Percentiles rank a stretch among this genome's conserved stretches.
Conservation (phyloP, 148 eudicot species). For the Vaccinium darrowii region DNA sequence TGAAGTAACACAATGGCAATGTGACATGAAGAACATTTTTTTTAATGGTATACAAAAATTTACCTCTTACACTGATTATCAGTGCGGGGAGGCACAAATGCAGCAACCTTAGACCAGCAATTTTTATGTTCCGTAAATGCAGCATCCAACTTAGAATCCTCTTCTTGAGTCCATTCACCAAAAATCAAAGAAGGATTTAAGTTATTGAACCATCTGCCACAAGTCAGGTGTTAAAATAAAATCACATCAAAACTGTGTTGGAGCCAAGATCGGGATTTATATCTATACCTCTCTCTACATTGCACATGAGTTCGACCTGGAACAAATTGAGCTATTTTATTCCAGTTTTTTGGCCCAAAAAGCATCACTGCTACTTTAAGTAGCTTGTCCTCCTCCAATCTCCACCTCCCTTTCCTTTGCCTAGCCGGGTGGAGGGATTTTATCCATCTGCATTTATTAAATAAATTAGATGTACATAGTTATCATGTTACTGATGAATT, state of each 20-base stretch:
- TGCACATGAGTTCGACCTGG: conserved; percentile 86
- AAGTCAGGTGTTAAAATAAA: conserved; percentile 13
- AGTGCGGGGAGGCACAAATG: conserved; percentile 68
- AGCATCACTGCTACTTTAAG: conserved; percentile 72
- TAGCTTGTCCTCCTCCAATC: conserved; percentile 67
- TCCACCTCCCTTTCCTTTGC: conserved; percentile 74
- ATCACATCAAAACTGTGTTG: not conserved
- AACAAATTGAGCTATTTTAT: conserved; percentile 65
- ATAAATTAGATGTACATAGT: not conserved
- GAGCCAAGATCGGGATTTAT: not conserved
- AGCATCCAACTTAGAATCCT: conserved; percentile 61
- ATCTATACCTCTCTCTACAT: conserved; percentile 80
- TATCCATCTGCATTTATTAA: conserved; percentile 56
- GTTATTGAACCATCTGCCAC: conserved; percentile 73
- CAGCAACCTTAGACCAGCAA: conserved; percentile 81
- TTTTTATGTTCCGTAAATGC: conserved; percentile 63
- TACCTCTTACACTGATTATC: conserved; percentile 87
- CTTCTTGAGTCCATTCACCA: conserved; percentile 74
- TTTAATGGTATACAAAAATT: not conserved
- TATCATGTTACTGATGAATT: not conserved
- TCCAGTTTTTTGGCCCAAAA: conserved; percentile 79
- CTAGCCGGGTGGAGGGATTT: conserved; percentile 79
- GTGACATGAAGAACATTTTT: not conserved
- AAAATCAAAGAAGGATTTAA: conserved; percentile 70
- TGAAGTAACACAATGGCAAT: not conserved